Base-by-base conservation (phyloP, 257 asterid species). In the Salvia splendens region DNA sequence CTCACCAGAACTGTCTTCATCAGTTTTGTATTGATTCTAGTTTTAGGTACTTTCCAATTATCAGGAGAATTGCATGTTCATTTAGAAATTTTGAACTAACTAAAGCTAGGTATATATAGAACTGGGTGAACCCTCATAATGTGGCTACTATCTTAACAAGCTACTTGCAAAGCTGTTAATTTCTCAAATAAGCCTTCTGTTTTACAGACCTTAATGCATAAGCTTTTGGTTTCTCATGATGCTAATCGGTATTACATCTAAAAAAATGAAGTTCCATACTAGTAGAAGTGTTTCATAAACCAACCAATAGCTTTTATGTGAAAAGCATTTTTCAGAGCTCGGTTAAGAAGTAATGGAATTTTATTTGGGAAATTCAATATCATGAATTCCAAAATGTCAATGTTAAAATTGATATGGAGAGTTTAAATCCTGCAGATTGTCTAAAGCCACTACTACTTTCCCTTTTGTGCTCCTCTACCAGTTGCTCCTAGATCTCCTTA, bases 381-480 rank as follows among this genome's bases (percentile, higher is more conserved):
- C 12, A 32, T 4, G 42, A 51, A 51, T 38, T 7, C 38, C 56
- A 17, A 65, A 17, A 15, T 10, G 4, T 4, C n/a, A 28, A 62
- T 5, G 55, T 32, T 2, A 12, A 30, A 15, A 35, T 38, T 41
- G 15, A 9, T 38, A 17, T 36, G 70, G 8, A 35, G 40, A 35
- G 50, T 17, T 51, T 65, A 15, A 8, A 51, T 40, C 8, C 43
- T 9, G 30, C 53, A 12, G 40, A 52, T 36, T 16, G n/a, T 50
- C 51, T 65, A 30, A 51, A 66, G 42, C 57, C 71, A 6, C 30
- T 65, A 40, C 53, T 12, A 50, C 49, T 65, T 65, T 38, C 24
- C 30, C 14, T 51, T 65, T 51, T 10, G 50, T 20, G 35, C 35
- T 1, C 32, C 38, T 40, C 38, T 33, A 47, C 47, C 9, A 47